Evolutionary conservation across 1,284 basidiomycete genomes (phyloP).

Genomic region (Retiboletus fuscus): DNA sequence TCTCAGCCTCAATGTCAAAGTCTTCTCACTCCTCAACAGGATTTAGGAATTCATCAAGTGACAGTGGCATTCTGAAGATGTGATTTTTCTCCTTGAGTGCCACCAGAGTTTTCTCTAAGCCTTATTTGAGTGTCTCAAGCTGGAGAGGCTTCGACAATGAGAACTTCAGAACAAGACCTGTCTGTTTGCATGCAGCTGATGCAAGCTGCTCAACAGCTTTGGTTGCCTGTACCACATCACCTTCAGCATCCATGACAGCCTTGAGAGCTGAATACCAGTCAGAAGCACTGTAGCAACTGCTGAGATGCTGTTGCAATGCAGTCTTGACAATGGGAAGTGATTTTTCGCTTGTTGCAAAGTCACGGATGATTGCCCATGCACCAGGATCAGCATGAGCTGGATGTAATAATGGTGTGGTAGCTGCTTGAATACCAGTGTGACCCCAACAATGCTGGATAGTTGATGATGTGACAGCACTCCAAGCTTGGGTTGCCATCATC

Average conservation of each 20-base stretch:
- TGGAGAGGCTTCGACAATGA: not conserved
- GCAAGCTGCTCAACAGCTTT: not conserved
- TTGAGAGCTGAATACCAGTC: not conserved
- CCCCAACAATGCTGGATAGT: too few species aligned
- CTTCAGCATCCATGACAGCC: conserved; percentile 5
- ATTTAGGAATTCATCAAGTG: not conserved
- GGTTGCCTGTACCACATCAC: too few species aligned
- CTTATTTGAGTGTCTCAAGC: not conserved
- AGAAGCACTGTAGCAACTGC: not conserved
- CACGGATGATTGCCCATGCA: not conserved
- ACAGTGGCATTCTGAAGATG: too few species aligned
- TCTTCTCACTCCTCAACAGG: not conserved
- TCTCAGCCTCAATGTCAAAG: too few species aligned
- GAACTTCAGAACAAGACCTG: not conserved
- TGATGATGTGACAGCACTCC: too few species aligned
- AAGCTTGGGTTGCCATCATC: too few species aligned
- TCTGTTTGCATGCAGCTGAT: not conserved
- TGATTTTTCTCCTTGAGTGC: too few species aligned
- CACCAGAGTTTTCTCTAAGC: too few species aligned
- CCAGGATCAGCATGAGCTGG: too few species aligned
- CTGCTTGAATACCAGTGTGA: too few species aligned
- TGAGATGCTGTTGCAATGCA: not conserved
- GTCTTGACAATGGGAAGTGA: not conserved
- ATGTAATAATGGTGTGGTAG: conserved; percentile 28
- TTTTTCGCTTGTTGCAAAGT: not conserved